Percentiles rank a stretch among this genome's conserved stretches.
phyloP scores from a whole-genome alignment of 768 basidiomycete genomes.

The Suillus alpinus region DNA sequence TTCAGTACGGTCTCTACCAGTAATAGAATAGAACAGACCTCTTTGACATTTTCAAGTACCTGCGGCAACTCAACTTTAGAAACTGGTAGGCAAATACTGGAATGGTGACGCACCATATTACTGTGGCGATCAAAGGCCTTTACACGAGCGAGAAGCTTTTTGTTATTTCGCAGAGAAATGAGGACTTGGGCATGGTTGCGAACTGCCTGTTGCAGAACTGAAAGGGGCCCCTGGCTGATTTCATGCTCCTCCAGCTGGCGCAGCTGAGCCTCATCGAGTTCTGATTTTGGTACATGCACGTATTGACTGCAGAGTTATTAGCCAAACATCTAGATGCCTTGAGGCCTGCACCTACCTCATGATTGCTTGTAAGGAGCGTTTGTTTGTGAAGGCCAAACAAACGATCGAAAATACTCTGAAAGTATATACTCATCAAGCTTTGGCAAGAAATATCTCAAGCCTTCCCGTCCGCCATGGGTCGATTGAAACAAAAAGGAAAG shows the following conservation, averaged over 20 bases:
- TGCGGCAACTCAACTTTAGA: slow-evolving; percentile 29
- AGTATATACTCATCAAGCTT: neutral
- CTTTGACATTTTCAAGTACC: slow-evolving; percentile 98
- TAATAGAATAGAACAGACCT: slow-evolving; percentile 49
- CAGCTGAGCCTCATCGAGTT: slow-evolving; percentile 95
- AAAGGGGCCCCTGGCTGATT: slow-evolving; percentile 96
- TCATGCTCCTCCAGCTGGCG: slow-evolving; percentile 97
- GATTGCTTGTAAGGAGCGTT: slow-evolving; percentile 15
- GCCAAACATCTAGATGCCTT: slow-evolving; percentile 7
- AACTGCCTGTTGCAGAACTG: slow-evolving; percentile 95
- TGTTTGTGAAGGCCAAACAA: slow-evolving; percentile 34
- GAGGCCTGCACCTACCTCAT: slow-evolving; percentile 30
- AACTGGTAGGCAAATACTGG: neutral
- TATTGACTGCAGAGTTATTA: slow-evolving; percentile 68
- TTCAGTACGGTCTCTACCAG: slow-evolving; percentile 4
- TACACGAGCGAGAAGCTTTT: slow-evolving; percentile 91
- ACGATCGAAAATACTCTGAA: slow-evolving; percentile 2
- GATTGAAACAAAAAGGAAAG: slow-evolving; percentile 80
- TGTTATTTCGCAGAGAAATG: slow-evolving; percentile 96
- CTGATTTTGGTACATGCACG: slow-evolving; percentile 93
- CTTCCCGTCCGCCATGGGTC: slow-evolving; percentile 54
- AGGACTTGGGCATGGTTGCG: slow-evolving; percentile 97
- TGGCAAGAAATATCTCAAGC: neutral
- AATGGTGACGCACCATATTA: slow-evolving; percentile 76
- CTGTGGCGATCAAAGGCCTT: slow-evolving; percentile 99